Evolutionary conservation across 306 rosid species (phyloP).

Genomic region (Sicyos baderoa): DNA sequence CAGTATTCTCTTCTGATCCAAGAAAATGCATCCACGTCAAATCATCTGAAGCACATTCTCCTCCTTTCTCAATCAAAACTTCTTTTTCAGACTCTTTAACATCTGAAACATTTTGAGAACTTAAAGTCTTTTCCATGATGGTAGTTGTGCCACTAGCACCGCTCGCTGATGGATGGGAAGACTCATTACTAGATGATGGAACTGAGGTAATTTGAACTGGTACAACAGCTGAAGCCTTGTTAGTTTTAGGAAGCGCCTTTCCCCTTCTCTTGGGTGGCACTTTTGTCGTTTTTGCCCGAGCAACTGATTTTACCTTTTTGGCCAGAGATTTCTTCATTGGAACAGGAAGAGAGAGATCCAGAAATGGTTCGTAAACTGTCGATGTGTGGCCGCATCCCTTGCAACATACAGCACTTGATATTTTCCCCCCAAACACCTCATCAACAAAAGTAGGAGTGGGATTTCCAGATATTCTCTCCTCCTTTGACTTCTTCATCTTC

Average conservation of each 20-base stretch:
- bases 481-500: constrained; percentile 43
- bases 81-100: constrained; percentile 35
- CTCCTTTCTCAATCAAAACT: constrained; percentile 36
- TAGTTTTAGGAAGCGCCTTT: constrained; percentile 45
- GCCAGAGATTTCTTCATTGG: constrained; percentile 71
- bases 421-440: constrained; percentile 76
- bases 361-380: constrained; percentile 75
- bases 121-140: constrained; percentile 26
- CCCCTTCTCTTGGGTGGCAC: constrained; percentile 61
- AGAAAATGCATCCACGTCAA: constrained; percentile 77
- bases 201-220: constrained; percentile 35
- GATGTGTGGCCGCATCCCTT: constrained; percentile 78
- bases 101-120: constrained; percentile 32
- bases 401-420: constrained; percentile 77
- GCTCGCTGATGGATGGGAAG: constrained; percentile 37
- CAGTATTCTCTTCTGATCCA: constrained; percentile 36
- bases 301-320: constrained; percentile 41
- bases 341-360: constrained; percentile 86
- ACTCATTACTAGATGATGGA: constrained; percentile 33
- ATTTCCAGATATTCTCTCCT: constrained; percentile 37
- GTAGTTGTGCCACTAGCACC: constrained; percentile 29
- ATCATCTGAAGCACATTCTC: constrained; percentile 38
- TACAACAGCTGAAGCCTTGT: constrained; percentile 29
- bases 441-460: constrained; percentile 52
- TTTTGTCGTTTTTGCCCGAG: constrained; percentile 56